Evolutionary conservation across 176 grass and related monocot species (phyloP).

Genomic region (Oryza glaberrima): DNA sequence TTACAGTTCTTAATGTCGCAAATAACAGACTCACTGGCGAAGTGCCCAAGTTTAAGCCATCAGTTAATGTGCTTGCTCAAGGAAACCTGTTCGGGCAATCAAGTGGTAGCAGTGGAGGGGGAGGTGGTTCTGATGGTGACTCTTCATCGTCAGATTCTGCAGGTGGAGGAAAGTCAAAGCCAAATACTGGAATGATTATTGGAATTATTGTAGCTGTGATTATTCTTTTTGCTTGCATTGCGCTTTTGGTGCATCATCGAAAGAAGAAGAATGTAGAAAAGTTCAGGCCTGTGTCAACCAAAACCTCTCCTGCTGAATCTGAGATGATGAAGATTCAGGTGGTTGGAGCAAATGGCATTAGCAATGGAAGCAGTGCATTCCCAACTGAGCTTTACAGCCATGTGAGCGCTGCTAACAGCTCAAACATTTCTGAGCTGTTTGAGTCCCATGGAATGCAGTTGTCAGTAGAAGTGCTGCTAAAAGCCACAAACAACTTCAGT

Average conservation of each 20-base stretch:
- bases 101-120: slow-evolving; percentile 31
- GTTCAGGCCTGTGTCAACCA: slow-evolving; percentile 53
- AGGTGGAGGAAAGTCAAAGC: slow-evolving; percentile 29
- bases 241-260: slow-evolving; percentile 45
- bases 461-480: slow-evolving; percentile 59
- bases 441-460: slow-evolving; percentile 84
- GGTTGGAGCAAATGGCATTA: slow-evolving; percentile 46
- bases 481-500: slow-evolving; percentile 86
- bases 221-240: slow-evolving; percentile 52
- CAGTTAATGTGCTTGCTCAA: slow-evolving; percentile 52
- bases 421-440: slow-evolving; percentile 46
- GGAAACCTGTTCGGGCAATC: slow-evolving; percentile 73
- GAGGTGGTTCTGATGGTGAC: slow-evolving; percentile 26
- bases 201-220: slow-evolving; percentile 64
- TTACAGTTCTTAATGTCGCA: slow-evolving; percentile 65
- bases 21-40: slow-evolving; percentile 78
- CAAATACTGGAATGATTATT: slow-evolving; percentile 47
- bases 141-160: slow-evolving; percentile 37
- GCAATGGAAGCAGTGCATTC: slow-evolving; percentile 26
- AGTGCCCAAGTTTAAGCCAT: slow-evolving; percentile 60
- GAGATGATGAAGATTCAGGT: slow-evolving; percentile 51
- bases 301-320: slow-evolving; percentile 50
- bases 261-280: slow-evolving; percentile 64
- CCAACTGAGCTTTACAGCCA: slow-evolving; percentile 49
- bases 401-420: slow-evolving; percentile 42